Evolutionary conservation across 495 filamentous ascomycete species (phyloP).

Genomic region (Neurospora hispaniola): DNA sequence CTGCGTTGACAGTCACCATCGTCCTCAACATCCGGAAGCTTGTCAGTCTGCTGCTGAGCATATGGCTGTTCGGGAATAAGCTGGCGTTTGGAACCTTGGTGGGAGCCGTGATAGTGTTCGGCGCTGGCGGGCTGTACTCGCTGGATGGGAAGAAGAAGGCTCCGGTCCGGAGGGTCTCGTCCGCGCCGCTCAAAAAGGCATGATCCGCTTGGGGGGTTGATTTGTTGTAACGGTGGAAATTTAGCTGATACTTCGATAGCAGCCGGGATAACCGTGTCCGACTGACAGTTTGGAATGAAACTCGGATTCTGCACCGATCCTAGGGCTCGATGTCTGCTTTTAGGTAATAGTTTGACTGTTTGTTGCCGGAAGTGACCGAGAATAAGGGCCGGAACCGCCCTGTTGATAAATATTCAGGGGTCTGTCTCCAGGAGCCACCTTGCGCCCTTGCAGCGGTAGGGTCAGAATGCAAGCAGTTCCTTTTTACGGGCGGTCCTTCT

Average conservation of each 20-base stretch:
- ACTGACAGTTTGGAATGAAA: neutral
- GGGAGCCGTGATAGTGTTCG: conserved; percentile 78
- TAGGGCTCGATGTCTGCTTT: neutral
- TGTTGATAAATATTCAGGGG: conserved; percentile 5
- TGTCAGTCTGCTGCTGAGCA: conserved; percentile 80
- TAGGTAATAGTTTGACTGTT: neutral
- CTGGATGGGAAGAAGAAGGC: conserved; percentile 48
- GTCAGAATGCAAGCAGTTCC: conserved; percentile 13
- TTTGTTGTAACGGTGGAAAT: neutral
- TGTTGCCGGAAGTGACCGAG: neutral
- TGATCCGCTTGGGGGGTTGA: neutral
- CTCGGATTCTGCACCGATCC: neutral
- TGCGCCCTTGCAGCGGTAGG: conserved; percentile 12
- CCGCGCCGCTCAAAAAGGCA: neutral
- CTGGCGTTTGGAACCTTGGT: conserved; percentile 63
- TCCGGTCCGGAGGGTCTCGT: conserved; percentile 5
- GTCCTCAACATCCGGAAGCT: conserved; percentile 92
- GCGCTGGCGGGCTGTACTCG: conserved; percentile 79
- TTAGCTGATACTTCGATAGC: neutral
- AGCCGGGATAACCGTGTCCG: neutral
- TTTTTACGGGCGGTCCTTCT: neutral
- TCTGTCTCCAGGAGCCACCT: neutral
- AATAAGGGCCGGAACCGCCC: neutral
- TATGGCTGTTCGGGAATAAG: conserved; percentile 84
- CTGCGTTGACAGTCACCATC: conserved; percentile 90